A percentile compares a stretch with the other conserved stretches of the same genome.
These are phyloP conservation scores for Aspergillus asperescens DNA, from an alignment of 495 filamentous ascomycete genomes.

Conservation along the genomic window DNA sequence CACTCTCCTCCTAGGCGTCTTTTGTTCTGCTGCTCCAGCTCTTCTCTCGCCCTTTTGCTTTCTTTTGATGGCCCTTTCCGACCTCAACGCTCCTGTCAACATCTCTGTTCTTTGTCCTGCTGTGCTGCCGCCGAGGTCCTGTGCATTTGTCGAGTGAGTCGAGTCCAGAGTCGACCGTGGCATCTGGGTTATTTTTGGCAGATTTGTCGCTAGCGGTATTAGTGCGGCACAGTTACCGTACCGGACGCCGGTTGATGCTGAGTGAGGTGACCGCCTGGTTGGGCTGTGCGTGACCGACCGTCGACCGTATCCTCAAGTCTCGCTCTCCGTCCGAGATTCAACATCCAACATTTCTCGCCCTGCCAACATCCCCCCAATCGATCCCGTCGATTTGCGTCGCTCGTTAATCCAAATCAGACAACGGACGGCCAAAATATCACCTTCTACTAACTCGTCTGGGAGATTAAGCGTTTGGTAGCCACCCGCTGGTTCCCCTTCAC, in stretches of 20 bases:
- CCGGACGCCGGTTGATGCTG: slow-evolving; percentile 22
- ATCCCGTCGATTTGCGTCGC: neutral
- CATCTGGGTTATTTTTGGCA: slow-evolving; percentile 10
- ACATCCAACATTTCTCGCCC: slow-evolving; percentile 7
- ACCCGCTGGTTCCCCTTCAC: slow-evolving; percentile 23
- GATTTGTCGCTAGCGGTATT: slow-evolving; percentile 3
- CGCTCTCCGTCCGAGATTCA: slow-evolving; percentile 20
- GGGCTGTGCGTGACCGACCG: slow-evolving; percentile 31
- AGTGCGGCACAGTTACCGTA: slow-evolving; percentile 7
- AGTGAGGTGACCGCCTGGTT: slow-evolving; percentile 29
- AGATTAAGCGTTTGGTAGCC: slow-evolving; percentile 7
- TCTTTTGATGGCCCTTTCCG: slow-evolving; percentile 4
- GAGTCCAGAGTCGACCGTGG: neutral
- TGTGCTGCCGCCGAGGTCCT: neutral
- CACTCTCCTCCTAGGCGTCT: slow-evolving; percentile 12
- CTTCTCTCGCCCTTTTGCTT: slow-evolving; percentile 10
- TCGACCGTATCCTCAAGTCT: slow-evolving; percentile 16
- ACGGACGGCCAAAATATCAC: neutral
- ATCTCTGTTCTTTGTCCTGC: neutral
- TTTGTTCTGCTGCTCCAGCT: slow-evolving; percentile 9
- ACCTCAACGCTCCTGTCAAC: slow-evolving; percentile 10
- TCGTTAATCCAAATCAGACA: slow-evolving; percentile 2
- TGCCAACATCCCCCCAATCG: neutral
- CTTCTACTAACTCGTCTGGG: slow-evolving; percentile 14
- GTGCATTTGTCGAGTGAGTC: neutral